Conservation (phyloP, 1,284 basidiomycete genomes). For the Ceratobasidium sp. region DNA sequence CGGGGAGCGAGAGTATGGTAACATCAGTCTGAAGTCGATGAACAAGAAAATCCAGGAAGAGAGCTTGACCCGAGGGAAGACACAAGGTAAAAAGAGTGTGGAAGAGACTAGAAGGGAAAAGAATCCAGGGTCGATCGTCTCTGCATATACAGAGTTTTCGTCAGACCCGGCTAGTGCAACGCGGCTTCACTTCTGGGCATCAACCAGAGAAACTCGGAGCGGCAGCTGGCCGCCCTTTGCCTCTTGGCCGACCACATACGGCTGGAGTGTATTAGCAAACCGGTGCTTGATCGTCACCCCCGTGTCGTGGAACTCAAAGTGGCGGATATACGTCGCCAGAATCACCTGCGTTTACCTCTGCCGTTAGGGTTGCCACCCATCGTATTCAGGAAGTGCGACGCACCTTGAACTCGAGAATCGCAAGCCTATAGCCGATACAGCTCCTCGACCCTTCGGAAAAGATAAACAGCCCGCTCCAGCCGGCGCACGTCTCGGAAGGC, state of each 20-base stretch:
- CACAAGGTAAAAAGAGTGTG: not conserved
- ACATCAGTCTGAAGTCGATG: too few relatives aligned
- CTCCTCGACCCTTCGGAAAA: conserved; percentile 46
- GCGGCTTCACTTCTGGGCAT: not conserved
- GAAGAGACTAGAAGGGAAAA: not conserved
- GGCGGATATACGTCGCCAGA: conserved; percentile 38
- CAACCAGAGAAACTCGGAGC: conserved; percentile 18
- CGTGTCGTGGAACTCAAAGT: conserved; percentile 46
- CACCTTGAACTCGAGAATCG: conserved; percentile 46
- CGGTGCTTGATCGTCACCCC: conserved; percentile 19
- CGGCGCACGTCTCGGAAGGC: conserved; percentile 16
- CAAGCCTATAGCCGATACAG: conserved; percentile 46
- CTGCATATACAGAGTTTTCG: not conserved
- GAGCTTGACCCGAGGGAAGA: not conserved
- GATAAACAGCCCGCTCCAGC: conserved; percentile 45
- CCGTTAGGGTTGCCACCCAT: not conserved
- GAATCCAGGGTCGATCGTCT: not conserved
- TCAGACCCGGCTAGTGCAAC: too few relatives aligned
- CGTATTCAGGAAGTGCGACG: not conserved
- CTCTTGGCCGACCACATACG: conserved; percentile 41
- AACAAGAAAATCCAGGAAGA: not conserved
- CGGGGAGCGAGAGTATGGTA: conserved; percentile 6
- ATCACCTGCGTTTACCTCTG: conserved; percentile 14
- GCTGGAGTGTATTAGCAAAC: conserved; percentile 45
- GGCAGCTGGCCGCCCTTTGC: conserved; percentile 43